Percentiles rank a stretch among this genome's conserved stretches.
These are phyloP conservation scores for Diplodia corticola DNA, from an alignment of 2,329 filamentous ascomycete genomes.

Conservation along the genomic window DNA sequence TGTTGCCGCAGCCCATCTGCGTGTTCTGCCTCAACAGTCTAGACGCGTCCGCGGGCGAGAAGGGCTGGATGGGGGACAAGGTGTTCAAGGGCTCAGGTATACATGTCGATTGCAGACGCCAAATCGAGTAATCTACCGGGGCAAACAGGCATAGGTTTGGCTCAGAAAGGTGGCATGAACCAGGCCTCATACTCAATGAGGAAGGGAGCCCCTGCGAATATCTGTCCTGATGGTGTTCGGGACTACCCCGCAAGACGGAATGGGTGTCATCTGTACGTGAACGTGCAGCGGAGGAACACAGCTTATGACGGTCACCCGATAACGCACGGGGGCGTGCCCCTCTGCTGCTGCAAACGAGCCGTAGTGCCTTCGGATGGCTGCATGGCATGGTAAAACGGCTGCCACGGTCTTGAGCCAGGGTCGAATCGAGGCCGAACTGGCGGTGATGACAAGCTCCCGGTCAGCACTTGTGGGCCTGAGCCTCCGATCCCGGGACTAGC, in stretches of 20 bases:
- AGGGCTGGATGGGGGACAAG: neutral
- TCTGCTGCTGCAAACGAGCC: neutral
- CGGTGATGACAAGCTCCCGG: neutral
- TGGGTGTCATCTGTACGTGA: neutral
- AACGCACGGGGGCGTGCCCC: neutral
- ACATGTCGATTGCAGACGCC: neutral
- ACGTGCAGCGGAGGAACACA: neutral
- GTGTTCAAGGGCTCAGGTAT: neutral
- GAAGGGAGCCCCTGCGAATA: neutral
- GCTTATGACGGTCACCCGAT: neutral
- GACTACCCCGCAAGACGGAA: neutral
- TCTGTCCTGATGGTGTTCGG: neutral
- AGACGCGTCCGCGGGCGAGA: neutral
- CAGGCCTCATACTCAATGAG: neutral
- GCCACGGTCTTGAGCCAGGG: neutral
- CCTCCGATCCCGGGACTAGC: conserved; percentile 15
- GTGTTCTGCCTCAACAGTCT: neutral
- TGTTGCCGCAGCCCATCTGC: neutral
- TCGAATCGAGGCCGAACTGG: neutral
- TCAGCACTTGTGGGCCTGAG: neutral
- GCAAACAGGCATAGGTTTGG: neutral
- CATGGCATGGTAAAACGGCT: neutral
- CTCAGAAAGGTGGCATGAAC: neutral
- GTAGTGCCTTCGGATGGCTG: neutral
- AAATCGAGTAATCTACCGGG: neutral